Percentiles rank a stretch among this genome's conserved stretches.
These are phyloP conservation scores for Domatiomyces catenatus DNA, from an alignment of 2,329 filamentous ascomycete genomes.

Conservation along the genomic window DNA sequence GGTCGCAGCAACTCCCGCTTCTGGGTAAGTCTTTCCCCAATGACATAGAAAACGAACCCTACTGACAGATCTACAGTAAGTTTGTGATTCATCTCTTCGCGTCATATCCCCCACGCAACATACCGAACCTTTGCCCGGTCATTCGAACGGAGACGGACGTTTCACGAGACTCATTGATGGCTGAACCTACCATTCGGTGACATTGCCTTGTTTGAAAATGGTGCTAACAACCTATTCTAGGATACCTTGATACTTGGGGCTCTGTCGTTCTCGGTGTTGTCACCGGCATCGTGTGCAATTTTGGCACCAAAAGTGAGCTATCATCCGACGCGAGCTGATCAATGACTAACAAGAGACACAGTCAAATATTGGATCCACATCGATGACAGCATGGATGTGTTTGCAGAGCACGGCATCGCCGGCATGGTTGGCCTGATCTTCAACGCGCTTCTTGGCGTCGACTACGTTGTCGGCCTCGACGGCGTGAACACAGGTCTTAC, in stretches of 20 bases:
- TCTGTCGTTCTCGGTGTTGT: constrained; percentile 45
- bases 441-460: constrained; percentile 61
- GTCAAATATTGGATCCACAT: constrained; percentile 62
- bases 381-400: constrained; percentile 79
- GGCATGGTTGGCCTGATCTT: constrained; percentile 67
- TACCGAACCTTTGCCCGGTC: neutral
- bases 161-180: too few relatives aligned
- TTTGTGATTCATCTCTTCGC: neutral
- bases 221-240: neutral
- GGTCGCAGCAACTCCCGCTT: constrained; percentile 72
- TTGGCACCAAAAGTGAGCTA: constrained; percentile 70
- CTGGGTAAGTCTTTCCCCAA: constrained; percentile 42
- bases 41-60: neutral
- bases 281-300: constrained; percentile 60
- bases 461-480: constrained; percentile 60
- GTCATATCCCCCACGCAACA: neutral
- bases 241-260: constrained; percentile 35
- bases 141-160: too few relatives aligned
- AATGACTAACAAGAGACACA: constrained; percentile 18
- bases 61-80: neutral
- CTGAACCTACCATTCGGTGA: too few relatives aligned
- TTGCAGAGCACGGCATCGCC: constrained; percentile 75
- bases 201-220: neutral
- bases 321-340: neutral
- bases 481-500: constrained; percentile 40